A percentile compares a stretch with the other conserved stretches of the same genome.
Conservation (phyloP, 495 filamentous ascomycete species). For the Tuber melanosporum region DNA sequence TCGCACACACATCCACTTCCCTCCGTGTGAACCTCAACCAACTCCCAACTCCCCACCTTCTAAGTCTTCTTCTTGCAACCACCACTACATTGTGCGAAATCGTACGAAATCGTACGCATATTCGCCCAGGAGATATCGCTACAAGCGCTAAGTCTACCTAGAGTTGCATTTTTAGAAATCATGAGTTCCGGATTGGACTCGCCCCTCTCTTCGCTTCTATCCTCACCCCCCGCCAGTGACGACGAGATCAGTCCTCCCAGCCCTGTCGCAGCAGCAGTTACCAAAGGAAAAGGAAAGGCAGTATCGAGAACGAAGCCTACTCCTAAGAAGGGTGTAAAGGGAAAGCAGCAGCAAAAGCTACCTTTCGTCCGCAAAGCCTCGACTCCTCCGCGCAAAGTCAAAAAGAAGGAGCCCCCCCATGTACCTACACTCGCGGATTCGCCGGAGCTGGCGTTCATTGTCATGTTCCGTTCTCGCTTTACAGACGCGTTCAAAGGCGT, state of each 20-base stretch:
- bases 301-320: constrained; percentile 42
- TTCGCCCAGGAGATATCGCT: background rate
- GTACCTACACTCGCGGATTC: constrained; percentile 85
- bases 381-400: constrained; percentile 62
- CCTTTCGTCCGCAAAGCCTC: constrained; percentile 41
- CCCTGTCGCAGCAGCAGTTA: constrained; percentile 37
- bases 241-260: constrained; percentile 47
- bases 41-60: constrained; percentile 12
- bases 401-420: constrained; percentile 77
- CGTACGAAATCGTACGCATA: background rate
- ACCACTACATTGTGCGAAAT: constrained; percentile 9
- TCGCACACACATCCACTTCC: constrained; percentile 1
- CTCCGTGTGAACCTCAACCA: constrained; percentile 30
- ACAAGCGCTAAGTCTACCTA: background rate
- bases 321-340: constrained; percentile 20
- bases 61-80: constrained; percentile 11
- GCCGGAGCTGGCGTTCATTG: constrained; percentile 87
- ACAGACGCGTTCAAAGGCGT: constrained; percentile 79
- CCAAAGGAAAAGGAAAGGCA: constrained; percentile 43
- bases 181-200: constrained; percentile 46
- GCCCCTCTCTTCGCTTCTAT: constrained; percentile 56
- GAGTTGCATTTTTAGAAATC: constrained; percentile 9
- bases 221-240: constrained; percentile 54
- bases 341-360: constrained; percentile 25
- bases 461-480: constrained; percentile 94